Conservation (phyloP, 2,329 filamentous ascomycete species). For the Cercospora sesami region DNA sequence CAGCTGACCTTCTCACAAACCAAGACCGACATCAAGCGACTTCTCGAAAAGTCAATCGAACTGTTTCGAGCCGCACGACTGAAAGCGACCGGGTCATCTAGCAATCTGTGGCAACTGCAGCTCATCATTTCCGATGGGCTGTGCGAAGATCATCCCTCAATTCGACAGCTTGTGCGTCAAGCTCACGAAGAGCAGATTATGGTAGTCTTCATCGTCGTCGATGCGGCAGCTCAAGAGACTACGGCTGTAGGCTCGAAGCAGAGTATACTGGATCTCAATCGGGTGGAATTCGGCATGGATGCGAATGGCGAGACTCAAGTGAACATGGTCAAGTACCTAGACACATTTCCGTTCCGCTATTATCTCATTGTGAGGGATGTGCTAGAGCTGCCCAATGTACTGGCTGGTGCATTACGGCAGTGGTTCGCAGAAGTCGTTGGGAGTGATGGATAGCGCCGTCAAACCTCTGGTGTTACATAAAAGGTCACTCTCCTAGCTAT, state of each 20-base stretch:
- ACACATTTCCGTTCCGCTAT: constrained; percentile 95
- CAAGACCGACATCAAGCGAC: constrained; percentile 77
- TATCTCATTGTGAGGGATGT: constrained; percentile 94
- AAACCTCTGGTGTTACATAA: not conserved
- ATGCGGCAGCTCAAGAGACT: constrained; percentile 50
- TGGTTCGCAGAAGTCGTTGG: constrained; percentile 82
- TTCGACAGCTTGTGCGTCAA: constrained; percentile 78
- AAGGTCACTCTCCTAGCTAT: not conserved
- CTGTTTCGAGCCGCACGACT: constrained; percentile 76
- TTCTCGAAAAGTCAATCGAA: constrained; percentile 75
- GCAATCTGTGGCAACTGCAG: constrained; percentile 91
- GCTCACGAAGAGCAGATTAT: constrained; percentile 94
- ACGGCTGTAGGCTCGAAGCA: constrained; percentile 43
- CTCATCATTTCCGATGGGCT: constrained; percentile 92
- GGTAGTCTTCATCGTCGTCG: constrained; percentile 97
- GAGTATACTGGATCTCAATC: constrained; percentile 83
- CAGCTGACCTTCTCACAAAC: constrained; percentile 83
- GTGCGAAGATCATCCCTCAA: constrained; percentile 82
- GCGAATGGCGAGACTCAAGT: constrained; percentile 64
- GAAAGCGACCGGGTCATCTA: constrained; percentile 53
- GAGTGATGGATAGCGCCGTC: constrained; percentile 23
- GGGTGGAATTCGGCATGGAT: constrained; percentile 77
- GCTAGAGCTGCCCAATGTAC: constrained; percentile 81
- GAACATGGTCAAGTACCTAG: constrained; percentile 85
- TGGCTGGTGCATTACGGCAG: constrained; percentile 85